A percentile compares a stretch with the other conserved stretches of the same genome.
Conservation (phyloP, 176 grass and related monocot species). For the Oryza meyeriana region DNA sequence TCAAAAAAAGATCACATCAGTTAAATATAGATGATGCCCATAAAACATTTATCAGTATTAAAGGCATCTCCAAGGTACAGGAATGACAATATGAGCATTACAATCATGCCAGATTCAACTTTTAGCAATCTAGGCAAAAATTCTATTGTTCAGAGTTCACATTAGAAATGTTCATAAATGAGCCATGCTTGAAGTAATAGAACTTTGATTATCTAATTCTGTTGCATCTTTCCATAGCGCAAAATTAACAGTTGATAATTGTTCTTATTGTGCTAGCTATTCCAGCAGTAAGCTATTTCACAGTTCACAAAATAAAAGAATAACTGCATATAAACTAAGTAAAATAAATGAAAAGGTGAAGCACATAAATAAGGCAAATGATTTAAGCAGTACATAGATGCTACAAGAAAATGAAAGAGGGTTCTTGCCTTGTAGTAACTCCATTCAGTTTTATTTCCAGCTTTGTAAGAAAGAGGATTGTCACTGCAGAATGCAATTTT, state of each 20-base stretch:
- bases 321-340: background rate
- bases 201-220: background rate
- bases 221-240: background rate
- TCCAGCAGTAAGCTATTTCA: background rate
- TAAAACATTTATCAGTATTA: background rate
- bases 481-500: constrained; percentile 92
- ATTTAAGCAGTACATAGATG: constrained; percentile 21
- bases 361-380: background rate
- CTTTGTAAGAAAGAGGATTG: constrained; percentile 88
- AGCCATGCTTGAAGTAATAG: background rate
- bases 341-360: constrained; percentile 5
- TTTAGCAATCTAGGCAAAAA: background rate
- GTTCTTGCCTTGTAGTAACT: constrained; percentile 82
- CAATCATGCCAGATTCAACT: background rate
- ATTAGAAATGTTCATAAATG: background rate
- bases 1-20: background rate
- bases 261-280: background rate
- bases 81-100: background rate
- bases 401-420: background rate
- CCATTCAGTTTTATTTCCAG: constrained; percentile 84
- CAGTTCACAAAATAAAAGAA: constrained; percentile 13
- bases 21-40: background rate
- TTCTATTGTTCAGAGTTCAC: background rate
- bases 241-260: background rate
- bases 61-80: background rate